These are phyloP conservation scores for Quercus gilva DNA, from an alignment of 306 rosid species.

Conservation along the genomic window DNA sequence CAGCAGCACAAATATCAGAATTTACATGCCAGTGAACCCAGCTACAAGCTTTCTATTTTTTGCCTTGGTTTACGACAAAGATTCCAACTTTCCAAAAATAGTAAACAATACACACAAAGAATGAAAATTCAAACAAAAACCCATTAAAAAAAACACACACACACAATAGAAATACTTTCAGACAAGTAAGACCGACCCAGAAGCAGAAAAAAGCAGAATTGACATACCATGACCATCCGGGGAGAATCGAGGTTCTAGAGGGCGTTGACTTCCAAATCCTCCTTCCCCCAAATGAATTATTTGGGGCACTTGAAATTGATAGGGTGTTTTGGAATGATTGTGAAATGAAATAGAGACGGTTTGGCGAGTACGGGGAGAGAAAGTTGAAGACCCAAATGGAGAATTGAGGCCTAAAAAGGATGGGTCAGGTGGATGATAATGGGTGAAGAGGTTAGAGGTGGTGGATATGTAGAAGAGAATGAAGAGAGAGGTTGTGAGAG, in stretches of 20 bases:
- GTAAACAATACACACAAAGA: neutral
- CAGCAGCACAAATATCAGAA: too few relatives aligned
- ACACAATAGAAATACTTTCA: neutral
- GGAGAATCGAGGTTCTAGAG: conserved; percentile 9
- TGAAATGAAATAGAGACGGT: conserved; percentile 3
- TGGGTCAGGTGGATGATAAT: conserved; percentile 6
- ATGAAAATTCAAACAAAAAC: neutral
- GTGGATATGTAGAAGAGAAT: conserved; percentile 51
- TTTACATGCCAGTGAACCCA: too few relatives aligned
- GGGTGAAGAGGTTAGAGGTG: conserved; percentile 44
- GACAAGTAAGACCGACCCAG: neutral
- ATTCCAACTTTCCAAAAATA: neutral
- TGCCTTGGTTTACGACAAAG: neutral
- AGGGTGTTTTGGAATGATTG: conserved; percentile 14
- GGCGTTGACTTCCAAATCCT: conserved; percentile 36
- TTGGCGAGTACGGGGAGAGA: neutral
- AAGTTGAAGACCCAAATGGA: neutral
- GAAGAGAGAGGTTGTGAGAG: conserved; percentile 42
- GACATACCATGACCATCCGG: conserved; percentile 42
- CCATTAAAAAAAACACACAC: neutral
- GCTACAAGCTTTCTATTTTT: neutral
- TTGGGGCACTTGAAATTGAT: neutral
- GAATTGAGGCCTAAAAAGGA: conserved; percentile 14
- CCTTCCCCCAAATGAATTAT: conserved; percentile 2
- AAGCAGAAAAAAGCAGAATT: conserved; percentile 4